These are phyloP conservation scores for Vitis riparia DNA, from an alignment of 164 flowering plant species.

Conservation along the genomic window DNA sequence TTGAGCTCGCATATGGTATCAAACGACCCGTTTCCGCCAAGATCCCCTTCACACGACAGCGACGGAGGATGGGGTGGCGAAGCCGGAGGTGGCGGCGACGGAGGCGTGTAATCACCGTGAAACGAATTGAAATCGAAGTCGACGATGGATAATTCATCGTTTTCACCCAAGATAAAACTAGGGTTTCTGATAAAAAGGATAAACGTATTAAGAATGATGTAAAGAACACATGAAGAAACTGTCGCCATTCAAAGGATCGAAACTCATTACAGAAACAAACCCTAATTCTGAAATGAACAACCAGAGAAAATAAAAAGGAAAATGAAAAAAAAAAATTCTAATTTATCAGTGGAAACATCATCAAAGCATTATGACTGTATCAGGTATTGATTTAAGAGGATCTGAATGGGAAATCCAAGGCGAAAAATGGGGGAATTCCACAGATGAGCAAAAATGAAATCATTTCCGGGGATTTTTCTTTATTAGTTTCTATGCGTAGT, in stretches of 20 bases:
- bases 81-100: constrained; percentile 62
- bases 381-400: no score
- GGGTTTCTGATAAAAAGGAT: constrained; percentile 4
- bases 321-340: not conserved
- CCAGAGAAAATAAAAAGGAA: not conserved
- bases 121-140: constrained; percentile 23
- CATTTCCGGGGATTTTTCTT: no score
- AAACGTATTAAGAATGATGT: constrained; percentile 1
- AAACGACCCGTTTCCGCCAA: constrained; percentile 68
- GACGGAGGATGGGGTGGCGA: constrained; percentile 56
- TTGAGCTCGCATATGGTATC: constrained; percentile 52
- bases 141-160: constrained; percentile 34
- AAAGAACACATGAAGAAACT: not conserved
- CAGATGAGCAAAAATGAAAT: no score
- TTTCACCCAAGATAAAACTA: constrained; percentile 4
- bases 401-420: no score
- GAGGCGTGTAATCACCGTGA: constrained; percentile 67
- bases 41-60: constrained; percentile 54
- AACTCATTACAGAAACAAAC: constrained; percentile 16
- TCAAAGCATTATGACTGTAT: not conserved
- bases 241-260: constrained; percentile 25
- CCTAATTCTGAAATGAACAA: not conserved
- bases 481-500: no score
- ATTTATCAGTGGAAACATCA: not conserved
- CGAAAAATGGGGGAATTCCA: no score